phyloP scores from a whole-genome alignment of 192 early-diverging fungal species.

The Coemansia sp. region DNA sequence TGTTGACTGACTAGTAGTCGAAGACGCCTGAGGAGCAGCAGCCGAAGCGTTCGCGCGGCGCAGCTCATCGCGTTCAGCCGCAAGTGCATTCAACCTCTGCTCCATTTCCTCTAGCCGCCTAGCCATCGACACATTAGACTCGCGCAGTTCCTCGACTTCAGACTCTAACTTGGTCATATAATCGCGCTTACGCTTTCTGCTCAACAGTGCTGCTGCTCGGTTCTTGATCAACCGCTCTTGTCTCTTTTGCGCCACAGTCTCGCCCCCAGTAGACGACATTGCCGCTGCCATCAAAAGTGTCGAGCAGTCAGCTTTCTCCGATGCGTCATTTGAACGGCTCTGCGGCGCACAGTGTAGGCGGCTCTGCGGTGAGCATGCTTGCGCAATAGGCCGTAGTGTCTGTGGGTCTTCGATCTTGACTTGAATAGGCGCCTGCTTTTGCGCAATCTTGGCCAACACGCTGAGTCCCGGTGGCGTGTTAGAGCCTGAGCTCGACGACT shows the following conservation, averaged over 20 bases:
- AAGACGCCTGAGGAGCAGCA: slow-evolving; percentile 13
- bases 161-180: slow-evolving; percentile 75
- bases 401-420: slow-evolving; percentile 11
- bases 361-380: slow-evolving; percentile 20
- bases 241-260: slow-evolving; percentile 61
- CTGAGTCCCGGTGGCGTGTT: slow-evolving; percentile 39
- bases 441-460: slow-evolving; percentile 44
- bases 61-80: slow-evolving; percentile 54
- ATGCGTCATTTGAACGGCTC: background rate
- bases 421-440: slow-evolving; percentile 33
- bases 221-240: slow-evolving; percentile 92
- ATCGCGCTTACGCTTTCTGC: slow-evolving; percentile 88
- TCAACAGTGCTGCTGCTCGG: slow-evolving; percentile 81
- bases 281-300: background rate
- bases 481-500: slow-evolving; percentile 18
- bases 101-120: slow-evolving; percentile 59
- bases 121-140: slow-evolving; percentile 60
- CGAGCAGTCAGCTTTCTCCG: background rate
- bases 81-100: slow-evolving; percentile 44
- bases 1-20: slow-evolving; percentile 18
- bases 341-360: background rate
- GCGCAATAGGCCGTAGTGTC: slow-evolving; percentile 20
- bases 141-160: slow-evolving; percentile 64
- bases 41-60: slow-evolving; percentile 22
- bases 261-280: background rate